These are phyloP conservation scores for Xylaria castorea DNA, from an alignment of 495 filamentous ascomycete species.

Conservation along the genomic window DNA sequence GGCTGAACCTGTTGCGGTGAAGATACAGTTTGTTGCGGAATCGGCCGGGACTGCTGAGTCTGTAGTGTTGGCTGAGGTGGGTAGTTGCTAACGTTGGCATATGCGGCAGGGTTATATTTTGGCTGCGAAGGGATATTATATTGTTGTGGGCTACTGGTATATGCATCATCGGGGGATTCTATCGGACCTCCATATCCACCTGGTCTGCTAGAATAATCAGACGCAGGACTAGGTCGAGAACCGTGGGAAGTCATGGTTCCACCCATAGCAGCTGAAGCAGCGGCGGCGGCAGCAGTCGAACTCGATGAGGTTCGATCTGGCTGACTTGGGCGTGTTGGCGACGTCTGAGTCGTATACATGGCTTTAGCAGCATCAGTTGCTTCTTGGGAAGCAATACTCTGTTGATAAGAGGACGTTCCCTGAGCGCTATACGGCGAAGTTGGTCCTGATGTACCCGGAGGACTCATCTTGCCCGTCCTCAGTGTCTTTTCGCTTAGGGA, in stretches of 20 bases:
- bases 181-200: constrained; percentile 48
- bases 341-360: constrained; percentile 59
- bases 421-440: constrained; percentile 37
- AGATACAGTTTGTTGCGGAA: constrained; percentile 43
- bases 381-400: constrained; percentile 50
- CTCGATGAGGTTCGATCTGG: constrained; percentile 50
- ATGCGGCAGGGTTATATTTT: constrained; percentile 75
- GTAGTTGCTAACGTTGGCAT: constrained; percentile 65
- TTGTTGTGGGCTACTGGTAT: constrained; percentile 49
- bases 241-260: constrained; percentile 42
- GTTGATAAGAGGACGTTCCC: constrained; percentile 42
- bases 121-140: constrained; percentile 59
- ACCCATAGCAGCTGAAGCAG: constrained; percentile 54
- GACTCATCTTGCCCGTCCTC: constrained; percentile 58
- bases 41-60: constrained; percentile 42
- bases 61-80: constrained; percentile 50
- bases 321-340: constrained; percentile 47
- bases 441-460: constrained; percentile 42
- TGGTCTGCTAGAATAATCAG: constrained; percentile 46
- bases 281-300: constrained; percentile 51
- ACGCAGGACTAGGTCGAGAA: constrained; percentile 37
- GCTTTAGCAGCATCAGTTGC: constrained; percentile 59
- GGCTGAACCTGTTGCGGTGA: constrained; percentile 45
- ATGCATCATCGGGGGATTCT: constrained; percentile 51
- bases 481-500: constrained; percentile 71